phyloP scores from a whole-genome alignment of 129 eudicot genomes.

The Artemisia tridentata region DNA sequence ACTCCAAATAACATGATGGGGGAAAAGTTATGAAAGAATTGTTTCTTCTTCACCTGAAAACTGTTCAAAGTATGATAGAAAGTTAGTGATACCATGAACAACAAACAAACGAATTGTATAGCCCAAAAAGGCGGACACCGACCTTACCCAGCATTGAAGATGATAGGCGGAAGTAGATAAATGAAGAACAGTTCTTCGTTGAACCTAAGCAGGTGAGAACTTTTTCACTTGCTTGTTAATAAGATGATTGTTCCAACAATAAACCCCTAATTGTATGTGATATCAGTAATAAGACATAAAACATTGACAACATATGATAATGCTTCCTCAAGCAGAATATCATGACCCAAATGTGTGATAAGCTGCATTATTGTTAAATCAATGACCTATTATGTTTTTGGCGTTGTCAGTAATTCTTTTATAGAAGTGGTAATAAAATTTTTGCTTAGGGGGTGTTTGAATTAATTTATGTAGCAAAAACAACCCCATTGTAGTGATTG shows the following conservation, averaged over 20 bases:
- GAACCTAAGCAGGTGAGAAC: conserved; percentile 69
- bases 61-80: conserved; percentile 42
- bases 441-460: too few species aligned
- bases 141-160: conserved; percentile 92
- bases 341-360: too few species aligned
- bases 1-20: conserved; percentile 89
- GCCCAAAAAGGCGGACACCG: conserved; percentile 12
- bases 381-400: too few species aligned
- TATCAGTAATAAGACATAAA: not conserved
- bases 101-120: not conserved
- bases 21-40: conserved; percentile 85
- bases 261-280: conserved; percentile 52
- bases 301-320: too few species aligned
- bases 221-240: conserved; percentile 64
- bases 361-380: too few species aligned
- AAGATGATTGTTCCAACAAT: conserved; percentile 61
- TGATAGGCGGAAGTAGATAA: conserved; percentile 91
- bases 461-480: too few species aligned
- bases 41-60: conserved; percentile 94
- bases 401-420: too few species aligned
- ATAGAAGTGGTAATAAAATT: too few species aligned
- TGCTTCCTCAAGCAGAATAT: too few species aligned
- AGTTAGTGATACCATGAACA: conserved; percentile 4
- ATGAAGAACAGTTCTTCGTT: conserved; percentile 83
- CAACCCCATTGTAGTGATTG: too few species aligned